Conservation (phyloP, 106 monocot species). For the Gastrodia elata region DNA sequence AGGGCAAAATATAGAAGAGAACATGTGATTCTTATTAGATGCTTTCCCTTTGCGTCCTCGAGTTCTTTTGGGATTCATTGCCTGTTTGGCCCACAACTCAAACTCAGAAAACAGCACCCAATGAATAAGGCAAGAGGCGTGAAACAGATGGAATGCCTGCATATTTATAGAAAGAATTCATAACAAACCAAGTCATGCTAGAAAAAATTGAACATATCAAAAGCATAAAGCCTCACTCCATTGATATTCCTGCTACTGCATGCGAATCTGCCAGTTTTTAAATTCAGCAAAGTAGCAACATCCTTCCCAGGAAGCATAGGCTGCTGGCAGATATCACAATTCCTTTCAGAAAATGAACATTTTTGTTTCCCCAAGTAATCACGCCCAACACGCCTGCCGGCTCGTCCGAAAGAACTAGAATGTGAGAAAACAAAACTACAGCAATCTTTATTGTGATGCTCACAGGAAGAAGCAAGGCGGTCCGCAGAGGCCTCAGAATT, state of each 20-base stretch:
- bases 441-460: constrained; percentile 9
- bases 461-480: constrained; percentile 9
- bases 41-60: constrained; percentile 48
- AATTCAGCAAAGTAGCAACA: constrained; percentile 68
- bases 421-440: background rate
- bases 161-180: background rate
- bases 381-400: constrained; percentile 27
- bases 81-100: constrained; percentile 34
- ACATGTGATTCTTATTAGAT: constrained; percentile 11
- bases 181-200: background rate
- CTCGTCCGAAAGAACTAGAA: background rate
- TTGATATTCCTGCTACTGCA: constrained; percentile 85
- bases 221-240: constrained; percentile 39
- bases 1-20: constrained; percentile 68
- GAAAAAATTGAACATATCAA: background rate
- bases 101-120: constrained; percentile 80
- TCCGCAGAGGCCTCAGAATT: constrained; percentile 11
- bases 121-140: constrained; percentile 83
- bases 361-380: constrained; percentile 54
- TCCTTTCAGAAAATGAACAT: constrained; percentile 41
- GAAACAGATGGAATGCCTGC: constrained; percentile 93
- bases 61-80: constrained; percentile 22
- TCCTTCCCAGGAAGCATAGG: constrained; percentile 72
- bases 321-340: constrained; percentile 74
- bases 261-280: constrained; percentile 59